Conservation (phyloP, 768 basidiomycete species). For the Pholiota conissans region DNA sequence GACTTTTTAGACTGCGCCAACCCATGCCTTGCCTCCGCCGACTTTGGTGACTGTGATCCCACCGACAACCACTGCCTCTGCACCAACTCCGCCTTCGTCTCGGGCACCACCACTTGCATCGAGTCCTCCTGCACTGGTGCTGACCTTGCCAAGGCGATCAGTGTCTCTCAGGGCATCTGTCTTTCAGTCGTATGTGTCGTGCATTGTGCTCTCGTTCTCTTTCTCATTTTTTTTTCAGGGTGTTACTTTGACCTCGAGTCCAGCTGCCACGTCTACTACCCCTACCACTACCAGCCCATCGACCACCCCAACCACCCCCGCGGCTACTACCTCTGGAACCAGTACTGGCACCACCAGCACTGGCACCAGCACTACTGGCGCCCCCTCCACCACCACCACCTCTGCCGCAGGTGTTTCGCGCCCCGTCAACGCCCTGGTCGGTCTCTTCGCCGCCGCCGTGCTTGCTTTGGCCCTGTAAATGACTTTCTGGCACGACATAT, state of each 20-base stretch:
- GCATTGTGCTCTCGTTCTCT: background rate
- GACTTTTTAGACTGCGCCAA: constrained; percentile 51
- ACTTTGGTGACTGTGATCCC: constrained; percentile 42
- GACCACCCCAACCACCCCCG: background rate
- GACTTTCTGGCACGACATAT: background rate
- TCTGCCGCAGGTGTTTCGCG: constrained; percentile 9
- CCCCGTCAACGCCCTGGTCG: constrained; percentile 12
- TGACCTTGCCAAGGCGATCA: constrained; percentile 46
- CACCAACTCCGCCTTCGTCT: constrained; percentile 44
- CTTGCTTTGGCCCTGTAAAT: constrained; percentile 45
- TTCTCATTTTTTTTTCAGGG: constrained; percentile 35
- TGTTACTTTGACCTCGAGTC: constrained; percentile 44
- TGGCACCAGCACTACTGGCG: constrained; percentile 11
- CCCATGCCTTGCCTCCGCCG: constrained; percentile 45
- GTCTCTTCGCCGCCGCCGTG: constrained; percentile 20
- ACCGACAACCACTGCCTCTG: constrained; percentile 64
- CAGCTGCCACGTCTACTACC: constrained; percentile 7
- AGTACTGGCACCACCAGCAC: constrained; percentile 6
- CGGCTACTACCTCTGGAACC: background rate
- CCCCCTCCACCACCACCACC: constrained; percentile 18
- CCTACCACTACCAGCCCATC: background rate
- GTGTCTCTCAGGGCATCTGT: constrained; percentile 43
- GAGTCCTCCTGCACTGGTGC: constrained; percentile 39
- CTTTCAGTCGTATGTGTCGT: constrained; percentile 45
- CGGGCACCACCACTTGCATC: constrained; percentile 49